Base-by-base conservation (phyloP, 75 land plant species). In the Pinus albicaulis region DNA sequence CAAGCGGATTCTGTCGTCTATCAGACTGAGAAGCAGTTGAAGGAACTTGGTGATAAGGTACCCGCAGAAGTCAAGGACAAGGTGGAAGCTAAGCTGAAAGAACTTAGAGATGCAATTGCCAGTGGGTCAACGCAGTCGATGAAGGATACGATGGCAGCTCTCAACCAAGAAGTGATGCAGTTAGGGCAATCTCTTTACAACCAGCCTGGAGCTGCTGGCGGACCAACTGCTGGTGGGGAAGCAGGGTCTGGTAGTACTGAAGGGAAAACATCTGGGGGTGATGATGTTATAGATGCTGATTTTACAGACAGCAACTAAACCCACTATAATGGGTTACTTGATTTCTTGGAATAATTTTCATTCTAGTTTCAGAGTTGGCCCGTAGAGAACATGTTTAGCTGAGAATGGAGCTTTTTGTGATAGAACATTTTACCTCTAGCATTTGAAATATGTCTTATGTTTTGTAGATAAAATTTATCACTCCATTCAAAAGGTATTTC, bases 151-250 rank as follows among this genome's bases (percentile, higher is more conserved):
- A 92, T 87, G 81, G 89, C 92, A 56, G 91, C 95, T 17, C 83
- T 94, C 48, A 94, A 94, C 76, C 95, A 94, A 78, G 97, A 94
- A 76, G 92, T 94, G 10, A 92, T 92, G 97, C 95, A 92, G 82
- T 74, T 94, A 19, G 96, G 96, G n/a, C 96, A 93, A 66, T 87
- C 96, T 20, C 77, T 93, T 13, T 93, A 93, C 77, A 87, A 77
- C 77, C 96, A 92, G 69, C 86, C 90, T 11, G 85, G 80, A 16
- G 87, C 86, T 8, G 80, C 73, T 25, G 87, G 72, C 11, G 80
- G 74, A 8, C 72, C 88, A 17, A 56, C 88, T 20, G 81, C 69
- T 28, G 86, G 85, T 69, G 80, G 26, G 24, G 80, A 84, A 53
- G 81, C 80, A 6, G 68, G 85, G 11, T 16, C 80, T 6, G 71